Base-by-base conservation (phyloP, 495 filamentous ascomycete genomes). In the Corynascus novoguineensis region DNA sequence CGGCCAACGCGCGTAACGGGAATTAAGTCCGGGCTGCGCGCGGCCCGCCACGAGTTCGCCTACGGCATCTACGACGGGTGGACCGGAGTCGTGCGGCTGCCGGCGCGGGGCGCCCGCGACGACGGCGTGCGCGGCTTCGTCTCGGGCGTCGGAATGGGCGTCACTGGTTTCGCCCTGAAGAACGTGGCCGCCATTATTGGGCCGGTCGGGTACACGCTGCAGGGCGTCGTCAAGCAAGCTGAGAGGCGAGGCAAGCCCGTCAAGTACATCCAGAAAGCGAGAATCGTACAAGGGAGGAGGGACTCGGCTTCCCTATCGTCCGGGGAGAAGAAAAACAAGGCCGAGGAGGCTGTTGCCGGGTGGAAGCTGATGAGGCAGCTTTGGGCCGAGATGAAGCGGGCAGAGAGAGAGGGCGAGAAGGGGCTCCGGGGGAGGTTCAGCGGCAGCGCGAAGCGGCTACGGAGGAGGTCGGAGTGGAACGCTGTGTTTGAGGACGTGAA, bases 31-130 rank as follows among this genome's bases (percentile, higher is more conserved):
- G 87, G 87, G 5, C 73, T 87, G 27, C 75, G 73, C 9, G 87
- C 87, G 0, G 87, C 86, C 0, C 73, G 83, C 4, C 75, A 81
- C 60, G 88, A 86, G 59, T 85, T 95, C 45, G 68, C 73, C 0
- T 81, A 85, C 52, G 89, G 89, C 0, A 77, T 92, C 50, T 82
- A 83, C 40, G 87, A 92, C 60, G 90, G 87, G 27, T 73, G 86
- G 51, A 87, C 84, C 0, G 90, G 87, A 0, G 64, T 93, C 1
- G 78, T 89, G 15, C 71, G 72, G 1, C 82, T 89, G 31, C 88
- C 90, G 0, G 73, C 80, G 34, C 76, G 76, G 1, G 89, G 86
- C 0, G 84, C 79, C 4, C 78, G 78, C 28, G 68, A 78, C 11
- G 74, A 82, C 1, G 77, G 81, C 2, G 61, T 81, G 0, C 61